Conservation (phyloP, 2,329 filamentous ascomycete genomes). For the Diplocarpon mali region DNA sequence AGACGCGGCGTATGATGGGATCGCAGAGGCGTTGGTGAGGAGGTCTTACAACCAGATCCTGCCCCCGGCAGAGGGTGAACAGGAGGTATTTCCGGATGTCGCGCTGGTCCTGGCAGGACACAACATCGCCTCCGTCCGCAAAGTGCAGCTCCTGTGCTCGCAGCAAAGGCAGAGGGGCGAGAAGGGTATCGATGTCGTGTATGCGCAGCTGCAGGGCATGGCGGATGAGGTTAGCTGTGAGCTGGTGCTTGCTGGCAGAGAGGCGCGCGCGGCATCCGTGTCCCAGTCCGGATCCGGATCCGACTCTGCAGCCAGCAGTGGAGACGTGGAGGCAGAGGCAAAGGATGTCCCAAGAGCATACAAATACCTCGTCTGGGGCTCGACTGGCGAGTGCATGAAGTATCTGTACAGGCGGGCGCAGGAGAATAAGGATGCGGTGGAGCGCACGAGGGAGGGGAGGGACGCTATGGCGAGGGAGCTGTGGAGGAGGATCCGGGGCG, state of each 20-base stretch:
- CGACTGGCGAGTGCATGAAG: slow-evolving; percentile 70
- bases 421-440: slow-evolving; percentile 63
- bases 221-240: slow-evolving; percentile 80
- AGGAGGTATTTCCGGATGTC: slow-evolving; percentile 37
- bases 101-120: slow-evolving; percentile 70
- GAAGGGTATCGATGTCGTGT: slow-evolving; percentile 37
- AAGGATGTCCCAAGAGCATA: slow-evolving; percentile 40
- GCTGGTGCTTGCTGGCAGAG: slow-evolving; percentile 28
- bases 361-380: slow-evolving; percentile 62
- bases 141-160: slow-evolving; percentile 41
- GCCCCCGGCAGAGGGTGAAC: slow-evolving; percentile 26
- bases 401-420: slow-evolving; percentile 57
- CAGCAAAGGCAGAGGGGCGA: slow-evolving; percentile 28
- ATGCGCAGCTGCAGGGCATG: slow-evolving; percentile 88
- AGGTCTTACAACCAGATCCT: slow-evolving; percentile 49
- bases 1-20: slow-evolving; percentile 60
- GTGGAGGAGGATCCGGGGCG: slow-evolving; percentile 39
- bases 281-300: too few species aligned
- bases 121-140: slow-evolving; percentile 61
- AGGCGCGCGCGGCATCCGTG: slow-evolving; percentile 3
- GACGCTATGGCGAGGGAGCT: slow-evolving; percentile 54
- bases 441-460: slow-evolving; percentile 49
- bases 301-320: too few species aligned
- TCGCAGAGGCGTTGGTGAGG: slow-evolving; percentile 56
- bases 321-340: too few species aligned